Evolutionary conservation across 495 filamentous ascomycete genomes (phyloP), one percentile per base, ranked within the genome.

Genomic region (Letharia lupina): DNA sequence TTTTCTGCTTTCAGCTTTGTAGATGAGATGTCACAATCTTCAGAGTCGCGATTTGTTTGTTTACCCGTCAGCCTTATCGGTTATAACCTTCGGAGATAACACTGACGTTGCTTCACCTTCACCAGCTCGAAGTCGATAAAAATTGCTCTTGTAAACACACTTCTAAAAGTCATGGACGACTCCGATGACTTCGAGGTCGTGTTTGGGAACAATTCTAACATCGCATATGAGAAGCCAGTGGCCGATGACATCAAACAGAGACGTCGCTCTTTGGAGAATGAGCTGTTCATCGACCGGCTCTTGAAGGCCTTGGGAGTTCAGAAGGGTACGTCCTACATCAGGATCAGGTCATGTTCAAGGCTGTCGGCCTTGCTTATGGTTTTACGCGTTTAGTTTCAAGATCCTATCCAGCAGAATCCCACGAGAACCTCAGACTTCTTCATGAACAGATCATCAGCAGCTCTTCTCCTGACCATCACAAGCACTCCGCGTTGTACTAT

Each of bases 401-500:
- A 67, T 70, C 81, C 48, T 94, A 93, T 73, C 90, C 90, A 23
- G 89, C 90, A 0, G 84, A 81, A 69, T 81, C 82, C 44, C 86
- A 86, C 68, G 74, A 75, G 58, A 84, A 85, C 65, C 80, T 93
- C 40, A 83, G 82, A 70, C 80, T 80, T 42, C 81, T 93, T 1
- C 82, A 91, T 73, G 74, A 81, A 39, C 81, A 83, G 45, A 87
- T 94, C 64, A 80, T 84, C 66, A 79, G 76, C 54, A 81, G 79
- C 31, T 79, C 77, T 47, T 79, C 85, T 60, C 82, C 87, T 35
- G 77, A 85, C 56, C 86, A 89, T 75, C 84, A 90, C 72, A 90
- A 91, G 74, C 84, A 90, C 70, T 88, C 89, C 15, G 80, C 91
- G 57, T 77, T 94, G 63, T 93, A 87, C 77, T 94, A 94, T 76